phyloP scores from a whole-genome alignment of 345 rosid genomes.

The Syzygium grande region DNA sequence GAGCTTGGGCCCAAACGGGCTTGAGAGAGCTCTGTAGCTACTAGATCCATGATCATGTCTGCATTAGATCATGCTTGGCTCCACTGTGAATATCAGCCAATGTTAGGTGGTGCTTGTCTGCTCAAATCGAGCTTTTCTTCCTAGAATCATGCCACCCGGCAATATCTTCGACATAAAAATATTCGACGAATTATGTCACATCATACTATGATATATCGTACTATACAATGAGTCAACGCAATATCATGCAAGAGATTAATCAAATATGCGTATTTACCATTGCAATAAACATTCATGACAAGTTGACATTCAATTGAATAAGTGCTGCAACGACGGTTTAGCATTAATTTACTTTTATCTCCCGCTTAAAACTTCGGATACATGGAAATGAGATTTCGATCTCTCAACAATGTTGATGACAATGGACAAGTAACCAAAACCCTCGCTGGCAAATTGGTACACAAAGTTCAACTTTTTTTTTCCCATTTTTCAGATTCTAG shows the following conservation, averaged over 20 bases:
- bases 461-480: background rate
- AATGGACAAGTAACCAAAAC: background rate
- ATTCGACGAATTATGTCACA: background rate
- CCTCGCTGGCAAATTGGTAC: background rate
- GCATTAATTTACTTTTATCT: background rate
- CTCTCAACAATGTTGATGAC: background rate
- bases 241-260: background rate
- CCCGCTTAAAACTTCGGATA: background rate
- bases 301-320: background rate
- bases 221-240: rapidly evolving
- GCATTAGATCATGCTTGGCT: background rate
- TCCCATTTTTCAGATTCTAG: background rate
- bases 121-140: background rate
- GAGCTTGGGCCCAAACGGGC: background rate
- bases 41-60: background rate
- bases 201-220: background rate
- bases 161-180: background rate
- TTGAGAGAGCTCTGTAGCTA: rapidly evolving
- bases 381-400: background rate
- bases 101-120: background rate
- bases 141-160: background rate
- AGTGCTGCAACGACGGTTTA: background rate
- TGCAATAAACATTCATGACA: no score
- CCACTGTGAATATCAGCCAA: background rate
- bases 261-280: background rate